Evolutionary conservation across 2,329 filamentous ascomycete species (phyloP), one percentile per base, ranked within the genome.

Genomic region (Geosmithia flava): DNA sequence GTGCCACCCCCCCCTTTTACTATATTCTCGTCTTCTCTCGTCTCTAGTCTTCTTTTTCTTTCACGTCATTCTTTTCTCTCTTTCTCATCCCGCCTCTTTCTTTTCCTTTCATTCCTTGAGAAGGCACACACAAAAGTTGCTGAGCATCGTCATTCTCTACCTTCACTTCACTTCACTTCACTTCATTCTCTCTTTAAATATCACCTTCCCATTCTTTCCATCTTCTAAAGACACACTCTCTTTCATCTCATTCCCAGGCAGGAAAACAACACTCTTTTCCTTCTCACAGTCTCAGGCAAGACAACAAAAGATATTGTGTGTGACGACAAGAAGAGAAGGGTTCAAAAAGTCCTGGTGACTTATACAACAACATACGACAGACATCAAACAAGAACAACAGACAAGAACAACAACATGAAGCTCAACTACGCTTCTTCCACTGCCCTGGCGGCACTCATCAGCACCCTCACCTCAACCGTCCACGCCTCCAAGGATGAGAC

Each of bases 401-500:
- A 39, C 19, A 37, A 11, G 15, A 37, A 40, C 39, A 44, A 23
- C 53, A 58, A 17, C 46, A 70, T 70, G 67, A 69, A 67, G 57
- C 54, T 61, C 50, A 51, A 55, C 47, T 51, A 57, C 43, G 52
- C 54, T 27, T 8, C 23, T 8, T 27, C 23, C 40, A 50, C 60
- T 45, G 59, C 60, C 47, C 48, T 68, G 42, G 61, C 68, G 52
- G 69, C 68, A 52, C 53, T 68, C 33, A 61, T 64, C 45, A 59
- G 66, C 51, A 61, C 64, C 33, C 52, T 68, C 37, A 61, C 64
- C 45, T 59, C 66, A 51, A 61, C 65, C 33, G 66, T 53, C 48
- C 45, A 55, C 51, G 58, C 69, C 58, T 58, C 69, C 58, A 71
- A 74, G 55, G 59, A 65, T 49, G 58, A 67, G 46, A 68, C 74